phyloP scores from a whole-genome alignment of 345 rosid species.

The Hypericum perforatum region DNA sequence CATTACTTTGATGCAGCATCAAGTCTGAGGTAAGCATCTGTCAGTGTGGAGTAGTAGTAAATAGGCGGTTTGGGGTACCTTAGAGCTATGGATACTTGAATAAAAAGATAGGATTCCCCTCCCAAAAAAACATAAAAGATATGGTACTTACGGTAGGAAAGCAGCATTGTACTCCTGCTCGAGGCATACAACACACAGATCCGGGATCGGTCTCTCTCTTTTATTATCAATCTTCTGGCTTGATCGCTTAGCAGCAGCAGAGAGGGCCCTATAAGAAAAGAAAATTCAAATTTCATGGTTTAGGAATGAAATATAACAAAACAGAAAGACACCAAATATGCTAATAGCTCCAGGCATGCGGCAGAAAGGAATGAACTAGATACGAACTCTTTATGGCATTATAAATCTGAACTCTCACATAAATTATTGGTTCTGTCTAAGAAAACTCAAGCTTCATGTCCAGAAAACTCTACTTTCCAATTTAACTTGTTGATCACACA shows the following conservation, averaged over 20 bases:
- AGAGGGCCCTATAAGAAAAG: conserved; percentile 63
- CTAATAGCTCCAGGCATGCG: no score
- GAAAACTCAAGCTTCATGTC: conserved; percentile 35
- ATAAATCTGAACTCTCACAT: no score
- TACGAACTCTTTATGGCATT: no score
- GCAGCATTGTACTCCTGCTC: conserved; percentile 88
- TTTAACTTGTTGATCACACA: conserved; percentile 12
- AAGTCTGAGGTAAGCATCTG: no score
- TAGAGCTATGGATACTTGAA: background rate
- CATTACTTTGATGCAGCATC: no score
- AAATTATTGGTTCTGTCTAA: no score
- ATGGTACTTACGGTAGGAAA: conserved; percentile 62
- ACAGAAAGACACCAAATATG: background rate
- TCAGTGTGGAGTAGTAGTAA: no score
- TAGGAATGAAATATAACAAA: conserved; percentile 8
- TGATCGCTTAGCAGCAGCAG: conserved; percentile 69
- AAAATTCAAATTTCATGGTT: conserved; percentile 10
- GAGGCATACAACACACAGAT: conserved; percentile 89
- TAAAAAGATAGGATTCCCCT: no score
- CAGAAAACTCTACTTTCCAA: no score
- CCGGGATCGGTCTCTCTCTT: conserved; percentile 61
- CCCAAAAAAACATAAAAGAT: conserved; percentile 2
- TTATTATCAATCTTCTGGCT: conserved; percentile 43
- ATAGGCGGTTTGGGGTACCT: no score
- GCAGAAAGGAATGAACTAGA: no score